Evolutionary conservation across 2,329 filamentous ascomycete species (phyloP).

Genomic region (Aaosphaeria pasadenensis): DNA sequence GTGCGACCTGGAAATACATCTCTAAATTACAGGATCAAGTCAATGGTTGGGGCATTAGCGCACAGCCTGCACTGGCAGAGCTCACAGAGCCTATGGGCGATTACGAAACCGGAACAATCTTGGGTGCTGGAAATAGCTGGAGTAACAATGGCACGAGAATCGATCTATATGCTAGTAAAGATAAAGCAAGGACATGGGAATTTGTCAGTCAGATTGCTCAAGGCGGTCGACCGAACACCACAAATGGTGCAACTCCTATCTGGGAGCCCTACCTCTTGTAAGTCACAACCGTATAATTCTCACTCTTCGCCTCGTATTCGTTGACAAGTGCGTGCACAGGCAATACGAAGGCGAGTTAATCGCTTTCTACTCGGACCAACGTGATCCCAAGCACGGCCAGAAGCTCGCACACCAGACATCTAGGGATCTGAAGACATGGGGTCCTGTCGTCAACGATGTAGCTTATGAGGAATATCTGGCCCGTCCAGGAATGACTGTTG

Average conservation of each 20-base stretch:
- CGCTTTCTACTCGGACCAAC: slow-evolving; percentile 24
- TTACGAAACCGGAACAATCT: slow-evolving; percentile 9
- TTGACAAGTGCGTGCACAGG: slow-evolving; percentile 1
- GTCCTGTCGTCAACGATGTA: slow-evolving; percentile 10
- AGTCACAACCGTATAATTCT: not conserved
- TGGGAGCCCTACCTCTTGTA: slow-evolving; percentile 23
- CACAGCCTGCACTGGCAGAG: not conserved
- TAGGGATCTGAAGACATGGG: slow-evolving; percentile 16
- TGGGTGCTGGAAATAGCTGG: slow-evolving; percentile 44
- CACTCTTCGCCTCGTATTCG: too few relatives aligned
- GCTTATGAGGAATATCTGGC: slow-evolving; percentile 13
- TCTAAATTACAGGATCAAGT: not conserved
- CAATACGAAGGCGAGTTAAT: slow-evolving; percentile 15
- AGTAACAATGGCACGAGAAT: slow-evolving; percentile 46
- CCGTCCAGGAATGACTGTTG: slow-evolving; percentile 21
- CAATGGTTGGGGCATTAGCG: not conserved
- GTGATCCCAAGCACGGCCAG: slow-evolving; percentile 19
- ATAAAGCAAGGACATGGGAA: slow-evolving; percentile 13
- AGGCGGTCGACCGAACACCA: slow-evolving; percentile 14
- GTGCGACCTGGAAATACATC: slow-evolving; percentile 52
- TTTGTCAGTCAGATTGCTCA: slow-evolving; percentile 20
- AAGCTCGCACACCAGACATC: slow-evolving; percentile 21
- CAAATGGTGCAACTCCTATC: slow-evolving; percentile 18
- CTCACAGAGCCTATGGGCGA: not conserved
- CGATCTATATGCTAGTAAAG: slow-evolving; percentile 19